Base-by-base conservation (phyloP, 2,329 filamentous ascomycete species). In the Cladophialophora exuberans region DNA sequence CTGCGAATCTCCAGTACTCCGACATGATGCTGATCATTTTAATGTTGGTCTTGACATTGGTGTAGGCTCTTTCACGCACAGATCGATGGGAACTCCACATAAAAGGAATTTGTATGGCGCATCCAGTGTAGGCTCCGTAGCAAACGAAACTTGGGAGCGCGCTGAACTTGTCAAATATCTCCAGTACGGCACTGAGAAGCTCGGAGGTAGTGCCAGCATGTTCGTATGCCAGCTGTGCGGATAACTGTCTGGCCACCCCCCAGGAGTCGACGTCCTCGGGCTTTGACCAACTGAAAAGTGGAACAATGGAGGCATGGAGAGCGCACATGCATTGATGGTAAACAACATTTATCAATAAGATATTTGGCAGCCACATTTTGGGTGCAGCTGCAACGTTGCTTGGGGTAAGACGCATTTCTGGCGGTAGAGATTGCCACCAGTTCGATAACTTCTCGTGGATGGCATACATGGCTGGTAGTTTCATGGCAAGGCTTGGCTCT, bases 231-330 rank as follows among this genome's bases (percentile, higher is more conserved):
- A 35, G 17, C 33, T 57, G 55, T 4, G 55, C 55, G 6, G 55
- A 57, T 1, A 18, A 20, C 6, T 50, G 55, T 35, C 44, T 25
- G 1, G 49, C 25, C 9, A 9, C 38, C 17, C 20, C n/a, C 44
- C 49, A 53, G 17, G 23, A 28, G 13, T 18, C 15, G 11, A 50
- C 55, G 9, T 20, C 33, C 1, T 18, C 3, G n/a, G n/a, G n/a
- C n/a, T n/a, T n/a, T n/a, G 35, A 31, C 43, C 55, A 57, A 6
- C 18, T 54, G 50, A 57, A 57, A 5, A 57, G 30, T 11, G 55
- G 55, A 2, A 57, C 39, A 2, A 57, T 22, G 2, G 55, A 57
- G 18, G 55, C 43, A 17, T 57, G 55, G 2, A 57, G 31, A 3
- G 49, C 26, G 42, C 50, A 38, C 3, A 57, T 17, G 7, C 26